A percentile compares a stretch with the other conserved stretches of the same genome.
These are phyloP conservation scores for Clonostachys solani DNA, from an alignment of 2,329 filamentous ascomycete species.

Conservation along the genomic window DNA sequence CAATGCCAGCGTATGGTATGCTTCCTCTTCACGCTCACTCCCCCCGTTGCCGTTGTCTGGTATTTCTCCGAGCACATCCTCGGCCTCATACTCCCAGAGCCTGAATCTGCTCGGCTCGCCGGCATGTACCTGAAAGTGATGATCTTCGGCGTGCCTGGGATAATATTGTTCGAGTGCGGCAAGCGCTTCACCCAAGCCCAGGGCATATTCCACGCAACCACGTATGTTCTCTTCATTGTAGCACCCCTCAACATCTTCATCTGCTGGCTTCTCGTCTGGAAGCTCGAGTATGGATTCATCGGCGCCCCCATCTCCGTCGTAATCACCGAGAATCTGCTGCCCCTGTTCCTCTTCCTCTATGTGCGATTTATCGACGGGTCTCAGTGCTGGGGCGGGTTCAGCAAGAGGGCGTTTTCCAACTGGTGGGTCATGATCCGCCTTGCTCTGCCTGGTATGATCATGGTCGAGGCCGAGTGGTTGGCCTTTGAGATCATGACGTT, in stretches of 20 bases:
- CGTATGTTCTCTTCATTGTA: conserved; percentile 72
- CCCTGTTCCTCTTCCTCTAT: conserved; percentile 73
- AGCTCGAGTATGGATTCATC: conserved; percentile 63
- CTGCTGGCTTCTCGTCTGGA: conserved; percentile 78
- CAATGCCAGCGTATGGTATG: conserved; percentile 79
- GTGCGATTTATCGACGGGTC: conserved; percentile 68
- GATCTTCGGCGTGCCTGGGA: conserved; percentile 69
- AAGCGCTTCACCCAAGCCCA: conserved; percentile 83
- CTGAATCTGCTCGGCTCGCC: conserved; percentile 63
- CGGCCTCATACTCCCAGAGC: conserved; percentile 32
- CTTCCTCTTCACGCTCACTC: conserved; percentile 67
- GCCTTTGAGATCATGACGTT: conserved; percentile 90
- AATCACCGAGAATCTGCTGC: conserved; percentile 74
- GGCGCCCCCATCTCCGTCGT: conserved; percentile 80
- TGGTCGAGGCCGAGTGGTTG: conserved; percentile 91
- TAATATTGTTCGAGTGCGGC: conserved; percentile 71
- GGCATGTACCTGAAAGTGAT: conserved; percentile 70
- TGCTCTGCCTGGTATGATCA: conserved; percentile 82
- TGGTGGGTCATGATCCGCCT: conserved; percentile 82
- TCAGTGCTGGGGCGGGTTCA: conserved; percentile 84
- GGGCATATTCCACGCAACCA: conserved; percentile 73
- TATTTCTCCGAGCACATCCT: conserved; percentile 63
- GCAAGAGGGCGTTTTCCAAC: conserved; percentile 63
- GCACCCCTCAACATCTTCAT: conserved; percentile 74
- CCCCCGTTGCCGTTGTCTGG: conserved; percentile 73